Evolutionary conservation across 805 yeast species (phyloP).

Genomic region (Pichia kluyveri): DNA sequence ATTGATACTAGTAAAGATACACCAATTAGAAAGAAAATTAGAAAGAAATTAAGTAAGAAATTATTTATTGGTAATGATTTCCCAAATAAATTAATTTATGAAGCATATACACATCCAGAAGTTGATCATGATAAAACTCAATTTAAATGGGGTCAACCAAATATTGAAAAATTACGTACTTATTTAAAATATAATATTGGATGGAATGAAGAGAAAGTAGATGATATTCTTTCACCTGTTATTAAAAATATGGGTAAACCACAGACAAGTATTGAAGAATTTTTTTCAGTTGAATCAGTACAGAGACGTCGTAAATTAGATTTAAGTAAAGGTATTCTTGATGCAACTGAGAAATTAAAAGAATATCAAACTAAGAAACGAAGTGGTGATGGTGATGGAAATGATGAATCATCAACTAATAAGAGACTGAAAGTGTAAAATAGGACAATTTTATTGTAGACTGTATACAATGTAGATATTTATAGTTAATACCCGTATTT

Average conservation of each 20-base stretch:
- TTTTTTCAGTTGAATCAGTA: constrained; percentile 53
- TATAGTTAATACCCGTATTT: constrained; percentile 12
- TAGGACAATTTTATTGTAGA: not conserved
- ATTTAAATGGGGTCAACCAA: constrained; percentile 88
- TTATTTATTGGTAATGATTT: constrained; percentile 41
- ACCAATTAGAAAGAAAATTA: constrained; percentile 46
- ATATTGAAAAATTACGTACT: constrained; percentile 65
- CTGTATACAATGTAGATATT: no score
- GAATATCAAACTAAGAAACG: constrained; percentile 5
- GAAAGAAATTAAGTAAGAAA: constrained; percentile 48
- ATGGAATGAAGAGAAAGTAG: constrained; percentile 71
- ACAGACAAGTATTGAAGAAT: constrained; percentile 57
- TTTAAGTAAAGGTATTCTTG: constrained; percentile 52
- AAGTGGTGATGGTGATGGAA: not conserved
- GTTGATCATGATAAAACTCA: constrained; percentile 74
- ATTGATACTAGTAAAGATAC: constrained; percentile 33
- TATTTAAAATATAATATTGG: constrained; percentile 64
- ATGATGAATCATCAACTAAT: not conserved
- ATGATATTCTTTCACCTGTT: constrained; percentile 79
- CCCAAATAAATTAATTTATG: constrained; percentile 59
- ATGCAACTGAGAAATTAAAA: constrained; percentile 45
- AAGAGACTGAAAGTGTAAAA: not conserved
- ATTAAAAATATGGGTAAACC: constrained; percentile 69
- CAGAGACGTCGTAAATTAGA: constrained; percentile 36
- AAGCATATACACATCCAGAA: constrained; percentile 73